Base-by-base conservation (phyloP, 2,329 filamentous ascomycete genomes). In the Monosporascus sp. region DNA sequence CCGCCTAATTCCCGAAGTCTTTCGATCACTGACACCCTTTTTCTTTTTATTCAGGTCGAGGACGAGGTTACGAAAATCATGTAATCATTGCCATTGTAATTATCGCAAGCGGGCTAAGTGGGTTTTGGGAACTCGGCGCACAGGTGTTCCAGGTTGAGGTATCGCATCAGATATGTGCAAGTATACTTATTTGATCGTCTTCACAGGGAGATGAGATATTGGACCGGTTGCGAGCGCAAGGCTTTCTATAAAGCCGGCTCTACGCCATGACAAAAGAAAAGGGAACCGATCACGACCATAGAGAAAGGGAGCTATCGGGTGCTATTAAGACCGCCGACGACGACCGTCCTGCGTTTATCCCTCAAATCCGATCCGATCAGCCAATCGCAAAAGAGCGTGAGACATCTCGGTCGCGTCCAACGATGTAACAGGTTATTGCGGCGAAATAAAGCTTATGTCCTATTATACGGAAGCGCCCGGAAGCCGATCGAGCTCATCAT, bases 61-160 rank as follows among this genome's bases (percentile, higher is more conserved):
- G 89, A 92, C 77, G 89, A 92, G 75, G 84, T 92, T 72, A 91
- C 88, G 65, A 93, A 89, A 76, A 89, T 96, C 75, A 91, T 92
- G 87, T 92, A 87, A 70, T 65, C 61, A 62, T 57, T 64, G 55
- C 56, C 60, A 57, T 61, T 68, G 64, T 66, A 64, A 56, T 56
- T 37, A 61, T 55, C 58, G 44, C 55, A 53, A 58, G 52, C 57
- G 53, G 50, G 50, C 52, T 39, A 11, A 2, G 51, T 48, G 54
- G 48, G 55, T 47, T 48, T 48, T 50, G 54, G 47, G 50, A 44
- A 53, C 52, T 53, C 50, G 59, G 56, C 56, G 58, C 50, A 58
- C 53, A 38, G 55, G 56, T 55, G 57, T 55, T 51, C 47, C 52
- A 38, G 54, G 56, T 55, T 43, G 56, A 54, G 60, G 52, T 58